Conservation (phyloP, 2,329 filamentous ascomycete species). For the Trichoderma arundinaceum region DNA sequence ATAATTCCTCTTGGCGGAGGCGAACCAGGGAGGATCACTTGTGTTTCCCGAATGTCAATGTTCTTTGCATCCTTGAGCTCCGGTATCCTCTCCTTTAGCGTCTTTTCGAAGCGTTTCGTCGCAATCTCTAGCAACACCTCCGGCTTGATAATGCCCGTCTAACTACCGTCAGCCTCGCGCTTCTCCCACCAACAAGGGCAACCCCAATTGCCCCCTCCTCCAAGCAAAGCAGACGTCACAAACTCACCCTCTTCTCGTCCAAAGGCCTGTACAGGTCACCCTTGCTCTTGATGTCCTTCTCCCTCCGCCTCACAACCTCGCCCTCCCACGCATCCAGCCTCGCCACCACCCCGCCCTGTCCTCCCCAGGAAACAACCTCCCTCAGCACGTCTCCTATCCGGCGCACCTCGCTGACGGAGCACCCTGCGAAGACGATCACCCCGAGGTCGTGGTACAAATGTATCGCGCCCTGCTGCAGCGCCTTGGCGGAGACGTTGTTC, state of each 20-base stretch:
- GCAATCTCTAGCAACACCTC: slow-evolving; percentile 32
- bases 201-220: too few relatives aligned
- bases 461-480: slow-evolving; percentile 14
- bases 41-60: slow-evolving; percentile 29
- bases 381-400: slow-evolving; percentile 38
- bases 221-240: neutral
- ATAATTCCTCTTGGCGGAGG: slow-evolving; percentile 34
- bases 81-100: slow-evolving; percentile 24
- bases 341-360: slow-evolving; percentile 31
- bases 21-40: slow-evolving; percentile 30
- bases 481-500: neutral
- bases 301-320: slow-evolving; percentile 19
- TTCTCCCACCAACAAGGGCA: too few relatives aligned
- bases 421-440: slow-evolving; percentile 42
- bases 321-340: slow-evolving; percentile 27
- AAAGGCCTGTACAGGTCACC: slow-evolving; percentile 28
- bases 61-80: slow-evolving; percentile 12
- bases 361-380: slow-evolving; percentile 31
- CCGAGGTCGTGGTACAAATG: slow-evolving; percentile 44
- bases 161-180: neutral
- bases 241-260: slow-evolving; percentile 31
- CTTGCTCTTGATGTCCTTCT: neutral
- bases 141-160: slow-evolving; percentile 31
- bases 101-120: slow-evolving; percentile 27
- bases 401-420: slow-evolving; percentile 34